A percentile compares a stretch with the other conserved stretches of the same genome.
Evolutionary conservation across 2,329 filamentous ascomycete species (phyloP).

Genomic region (Cordyceps cicadae): DNA sequence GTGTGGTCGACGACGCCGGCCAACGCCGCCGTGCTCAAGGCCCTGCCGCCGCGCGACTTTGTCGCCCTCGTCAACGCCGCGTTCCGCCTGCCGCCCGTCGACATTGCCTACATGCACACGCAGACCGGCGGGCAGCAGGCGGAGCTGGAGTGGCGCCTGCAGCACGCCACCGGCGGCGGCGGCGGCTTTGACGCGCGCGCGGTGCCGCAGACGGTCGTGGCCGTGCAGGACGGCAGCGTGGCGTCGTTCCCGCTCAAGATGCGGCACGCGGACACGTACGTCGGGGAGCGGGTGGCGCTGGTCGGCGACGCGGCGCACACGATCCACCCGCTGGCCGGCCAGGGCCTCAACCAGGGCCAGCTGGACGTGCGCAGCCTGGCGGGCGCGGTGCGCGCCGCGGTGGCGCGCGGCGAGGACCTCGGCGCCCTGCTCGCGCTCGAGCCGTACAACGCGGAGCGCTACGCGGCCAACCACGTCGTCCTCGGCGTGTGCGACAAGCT

Average conservation of each 20-base stretch:
- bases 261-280: slow-evolving; percentile 90
- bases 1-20: slow-evolving; percentile 91
- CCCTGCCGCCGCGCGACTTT: slow-evolving; percentile 64
- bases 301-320: slow-evolving; percentile 94
- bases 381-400: slow-evolving; percentile 64
- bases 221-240: slow-evolving; percentile 68
- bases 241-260: slow-evolving; percentile 88
- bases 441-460: slow-evolving; percentile 71
- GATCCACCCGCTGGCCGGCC: slow-evolving; percentile 86
- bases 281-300: slow-evolving; percentile 79
- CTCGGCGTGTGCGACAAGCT: slow-evolving; percentile 80
- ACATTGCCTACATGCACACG: slow-evolving; percentile 76
- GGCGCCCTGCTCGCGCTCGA: slow-evolving; percentile 73
- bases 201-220: slow-evolving; percentile 58
- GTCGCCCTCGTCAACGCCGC: slow-evolving; percentile 85
- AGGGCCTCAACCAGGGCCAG: slow-evolving; percentile 89
- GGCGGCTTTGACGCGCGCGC: slow-evolving; percentile 35
- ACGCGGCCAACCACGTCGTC: slow-evolving; percentile 71
- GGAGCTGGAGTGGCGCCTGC: slow-evolving; percentile 77
- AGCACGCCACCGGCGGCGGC: slow-evolving; percentile 59
- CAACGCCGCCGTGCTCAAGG: slow-evolving; percentile 72
- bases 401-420: slow-evolving; percentile 78
- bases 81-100: slow-evolving; percentile 71
- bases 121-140: slow-evolving; percentile 47
- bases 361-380: slow-evolving; percentile 77